Conservation (phyloP, 202 grass and related monocot species). For the Digitaria exilis region DNA sequence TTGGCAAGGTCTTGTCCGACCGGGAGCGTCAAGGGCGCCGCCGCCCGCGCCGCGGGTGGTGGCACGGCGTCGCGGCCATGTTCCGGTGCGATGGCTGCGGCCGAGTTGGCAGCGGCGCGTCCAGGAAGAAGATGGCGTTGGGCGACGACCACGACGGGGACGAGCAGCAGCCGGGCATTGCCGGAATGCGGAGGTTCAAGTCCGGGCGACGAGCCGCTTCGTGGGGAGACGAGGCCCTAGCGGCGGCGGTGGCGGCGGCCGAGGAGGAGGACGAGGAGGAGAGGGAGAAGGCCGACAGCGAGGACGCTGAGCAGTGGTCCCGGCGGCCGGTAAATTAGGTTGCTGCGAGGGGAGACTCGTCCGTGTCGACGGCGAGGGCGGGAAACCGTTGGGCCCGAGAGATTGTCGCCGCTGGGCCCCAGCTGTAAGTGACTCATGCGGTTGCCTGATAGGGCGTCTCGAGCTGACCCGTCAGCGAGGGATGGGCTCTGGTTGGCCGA, state of each 20-base stretch:
- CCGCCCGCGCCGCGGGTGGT: constrained; percentile 23
- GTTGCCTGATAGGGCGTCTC: constrained; percentile 19
- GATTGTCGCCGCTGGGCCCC: constrained; percentile 23
- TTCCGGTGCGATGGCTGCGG: constrained; percentile 49
- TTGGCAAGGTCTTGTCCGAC: constrained; percentile 85
- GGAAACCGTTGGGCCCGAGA: constrained; percentile 31
- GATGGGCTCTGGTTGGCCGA: background rate
- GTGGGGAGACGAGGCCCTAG: constrained; percentile 61
- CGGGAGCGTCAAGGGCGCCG: constrained; percentile 50
- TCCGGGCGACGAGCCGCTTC: constrained; percentile 63
- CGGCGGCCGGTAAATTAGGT: constrained; percentile 46
- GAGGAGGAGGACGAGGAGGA: background rate
- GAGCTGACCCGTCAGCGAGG: background rate
- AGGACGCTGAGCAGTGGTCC: constrained; percentile 45
- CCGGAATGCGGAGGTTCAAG: constrained; percentile 68
- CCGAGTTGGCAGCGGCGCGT: background rate
- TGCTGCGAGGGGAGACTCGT: background rate
- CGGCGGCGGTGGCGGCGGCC: background rate
- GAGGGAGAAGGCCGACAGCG: constrained; percentile 6
- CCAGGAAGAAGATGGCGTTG: constrained; percentile 11
- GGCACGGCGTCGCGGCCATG: constrained; percentile 34
- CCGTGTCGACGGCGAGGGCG: constrained; percentile 17
- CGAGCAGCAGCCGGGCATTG: constrained; percentile 39
- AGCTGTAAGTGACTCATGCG: constrained; percentile 20
- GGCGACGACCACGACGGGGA: constrained; percentile 22